Evolutionary conservation across 129 eudicot species (phyloP), one percentile per base, ranked within the genome.

Genomic region (Tagetes patula): DNA sequence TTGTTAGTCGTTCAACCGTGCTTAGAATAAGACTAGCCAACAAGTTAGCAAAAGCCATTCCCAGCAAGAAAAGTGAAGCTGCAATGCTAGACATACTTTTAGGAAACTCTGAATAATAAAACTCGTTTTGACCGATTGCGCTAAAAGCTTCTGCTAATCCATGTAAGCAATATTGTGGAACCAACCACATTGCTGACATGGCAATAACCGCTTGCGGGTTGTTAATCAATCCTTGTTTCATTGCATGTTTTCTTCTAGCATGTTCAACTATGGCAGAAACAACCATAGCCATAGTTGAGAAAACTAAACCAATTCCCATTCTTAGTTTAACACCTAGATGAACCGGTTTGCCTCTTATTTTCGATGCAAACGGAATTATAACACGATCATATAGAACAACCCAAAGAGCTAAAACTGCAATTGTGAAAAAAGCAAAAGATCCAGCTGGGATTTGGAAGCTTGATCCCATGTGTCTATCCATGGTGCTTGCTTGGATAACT

Each of bases 21-120:
- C 40, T 79, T 45, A 85, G 53, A 1, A 85, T 72, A 40, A 77
- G 53, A 76, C 89, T 85, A 20, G 89, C 86, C 73, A 85, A 50
- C 65, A 85, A 55, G 69, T 71, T 85, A 6, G 82, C 89, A 6
- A 85, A 46, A 0, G 76, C 84, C 86, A 82, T 71, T 4, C 84
- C 89, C 3, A 85, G 48, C 77, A 81, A 77, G 72, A 61, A 71
- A n/a, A 85, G 82, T n/a, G 78, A 65, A 1, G 82, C 76, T 0
- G 89, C 89, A 30, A 85, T 49, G 67, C 86, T 82, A 9, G 86
- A 82, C 89, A 85, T 85, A 48, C 82, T 85, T 79, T 82, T 82
- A 0, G 89, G 89, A 43, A 85, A 79, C 84, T 85, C 89, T 0
- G 86, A 78, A 72, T 82, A 85, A 71, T 67, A 85, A 70, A 85